phyloP scores from a whole-genome alignment of 306 rosid species.

The Vigna trinervia region DNA sequence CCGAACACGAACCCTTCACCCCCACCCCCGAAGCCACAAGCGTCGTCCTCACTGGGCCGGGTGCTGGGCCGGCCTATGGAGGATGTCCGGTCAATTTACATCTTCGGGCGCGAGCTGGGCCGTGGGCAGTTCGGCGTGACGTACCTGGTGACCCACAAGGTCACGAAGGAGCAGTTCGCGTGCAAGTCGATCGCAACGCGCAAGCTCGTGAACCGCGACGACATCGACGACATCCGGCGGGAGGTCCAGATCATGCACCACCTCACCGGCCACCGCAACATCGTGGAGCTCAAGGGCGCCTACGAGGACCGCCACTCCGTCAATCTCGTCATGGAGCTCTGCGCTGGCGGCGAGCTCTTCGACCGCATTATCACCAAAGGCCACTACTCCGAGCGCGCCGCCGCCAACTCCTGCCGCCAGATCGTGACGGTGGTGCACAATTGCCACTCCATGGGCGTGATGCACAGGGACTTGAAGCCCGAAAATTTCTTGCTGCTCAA shows the following conservation, averaged over 20 bases:
- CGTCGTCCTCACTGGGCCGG: conserved; percentile 61
- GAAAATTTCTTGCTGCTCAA: conserved; percentile 84
- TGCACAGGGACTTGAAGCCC: conserved; percentile 91
- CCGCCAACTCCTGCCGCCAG: conserved; percentile 86
- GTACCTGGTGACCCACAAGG: conserved; percentile 76
- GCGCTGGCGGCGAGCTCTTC: conserved; percentile 96
- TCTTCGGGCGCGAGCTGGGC: conserved; percentile 93
- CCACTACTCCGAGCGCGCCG: conserved; percentile 92
- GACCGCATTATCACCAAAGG: conserved; percentile 89
- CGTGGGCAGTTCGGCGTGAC: conserved; percentile 97
- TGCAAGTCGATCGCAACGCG: conserved; percentile 93
- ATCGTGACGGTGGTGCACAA: conserved; percentile 85
- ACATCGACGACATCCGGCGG: conserved; percentile 83
- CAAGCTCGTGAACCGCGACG: conserved; percentile 75
- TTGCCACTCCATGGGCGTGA: conserved; percentile 94
- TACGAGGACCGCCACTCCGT: conserved; percentile 97
- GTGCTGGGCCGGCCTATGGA: conserved; percentile 83
- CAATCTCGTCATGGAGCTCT: conserved; percentile 92
- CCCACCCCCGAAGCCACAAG: neutral
- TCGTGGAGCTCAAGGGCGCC: conserved; percentile 89
- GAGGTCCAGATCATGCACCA: conserved; percentile 99
- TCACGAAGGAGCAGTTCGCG: conserved; percentile 75
- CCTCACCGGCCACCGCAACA: conserved; percentile 90
- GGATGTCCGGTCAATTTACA: conserved; percentile 74
- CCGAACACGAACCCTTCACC: conserved; percentile 57